These are phyloP conservation scores for Monilinia laxa DNA, from an alignment of 2,329 filamentous ascomycete genomes.

Conservation along the genomic window DNA sequence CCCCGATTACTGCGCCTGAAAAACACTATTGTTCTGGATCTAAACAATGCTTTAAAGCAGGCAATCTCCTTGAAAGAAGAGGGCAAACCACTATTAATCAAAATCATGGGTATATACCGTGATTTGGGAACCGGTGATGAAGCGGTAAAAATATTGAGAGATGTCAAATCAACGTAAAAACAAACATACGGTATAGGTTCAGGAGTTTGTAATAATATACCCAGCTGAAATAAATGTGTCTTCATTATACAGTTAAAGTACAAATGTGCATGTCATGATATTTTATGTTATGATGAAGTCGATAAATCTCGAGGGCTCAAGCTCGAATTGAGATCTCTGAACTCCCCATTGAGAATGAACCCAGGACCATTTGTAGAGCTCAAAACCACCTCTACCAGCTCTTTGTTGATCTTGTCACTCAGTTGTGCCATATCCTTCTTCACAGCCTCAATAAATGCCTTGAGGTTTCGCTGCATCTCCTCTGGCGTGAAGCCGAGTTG, in stretches of 20 bases:
- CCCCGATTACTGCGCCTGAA: constrained; percentile 56
- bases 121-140: constrained; percentile 60
- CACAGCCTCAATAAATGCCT: constrained; percentile 69
- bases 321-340: constrained; percentile 60
- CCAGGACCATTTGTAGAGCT: constrained; percentile 86
- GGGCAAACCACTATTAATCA: constrained; percentile 49
- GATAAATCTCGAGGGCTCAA: constrained; percentile 54
- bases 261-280: constrained; percentile 29
- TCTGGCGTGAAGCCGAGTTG: constrained; percentile 87
- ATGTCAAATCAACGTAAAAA: constrained; percentile 33
- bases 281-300: constrained; percentile 44
- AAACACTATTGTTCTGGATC: constrained; percentile 63
- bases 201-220: constrained; percentile 44
- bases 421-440: constrained; percentile 73
- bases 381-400: constrained; percentile 74
- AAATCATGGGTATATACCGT: constrained; percentile 59
- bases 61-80: constrained; percentile 46
- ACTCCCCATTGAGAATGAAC: constrained; percentile 80
- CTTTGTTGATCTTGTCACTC: constrained; percentile 65
- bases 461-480: constrained; percentile 81
- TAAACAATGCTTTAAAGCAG: constrained; percentile 62
- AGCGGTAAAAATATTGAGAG: constrained; percentile 52
- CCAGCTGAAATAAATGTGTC: constrained; percentile 33
- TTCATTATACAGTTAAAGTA: constrained; percentile 45
- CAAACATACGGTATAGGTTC: constrained; percentile 43